phyloP scores from a whole-genome alignment of 352 stramenopile genomes.

The Thalassiosira ordinaria region DNA sequence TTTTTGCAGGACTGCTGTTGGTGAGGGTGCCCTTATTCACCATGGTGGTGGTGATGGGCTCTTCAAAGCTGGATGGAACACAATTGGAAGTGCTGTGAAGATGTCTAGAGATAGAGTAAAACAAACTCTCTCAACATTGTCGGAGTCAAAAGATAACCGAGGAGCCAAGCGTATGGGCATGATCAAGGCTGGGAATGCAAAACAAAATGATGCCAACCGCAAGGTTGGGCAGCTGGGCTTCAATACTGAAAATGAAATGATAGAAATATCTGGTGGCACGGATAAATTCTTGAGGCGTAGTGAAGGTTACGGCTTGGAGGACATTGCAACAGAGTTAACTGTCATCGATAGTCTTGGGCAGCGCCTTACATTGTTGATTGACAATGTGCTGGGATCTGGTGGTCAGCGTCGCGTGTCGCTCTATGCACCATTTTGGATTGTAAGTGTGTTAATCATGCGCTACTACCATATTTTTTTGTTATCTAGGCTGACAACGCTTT shows the following conservation, averaged over 20 bases:
- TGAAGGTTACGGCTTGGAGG: conserved; percentile 63
- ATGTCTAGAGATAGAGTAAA: conserved; percentile 65
- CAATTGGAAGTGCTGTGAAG: conserved; percentile 59
- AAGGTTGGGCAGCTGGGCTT: conserved; percentile 51
- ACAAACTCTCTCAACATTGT: conserved; percentile 58
- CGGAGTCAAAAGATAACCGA: conserved; percentile 59
- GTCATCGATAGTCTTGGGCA: conserved; percentile 89
- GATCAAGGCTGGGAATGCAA: conserved; percentile 28
- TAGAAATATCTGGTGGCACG: conserved; percentile 43
- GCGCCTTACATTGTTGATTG: conserved; percentile 83
- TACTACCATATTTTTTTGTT: background rate
- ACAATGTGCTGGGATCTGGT: conserved; percentile 87
- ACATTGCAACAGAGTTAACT: conserved; percentile 83
- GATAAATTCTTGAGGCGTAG: conserved; percentile 40
- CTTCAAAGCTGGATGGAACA: conserved; percentile 59
- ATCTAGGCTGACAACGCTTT: too few species aligned
- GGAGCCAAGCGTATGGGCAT: conserved; percentile 38
- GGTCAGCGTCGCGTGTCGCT: conserved; percentile 86
- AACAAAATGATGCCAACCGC: conserved; percentile 22
- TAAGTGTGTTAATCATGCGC: conserved; percentile 5
- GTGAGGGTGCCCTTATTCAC: conserved; percentile 85
- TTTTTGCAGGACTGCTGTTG: conserved; percentile 84
- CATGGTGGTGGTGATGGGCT: conserved; percentile 60
- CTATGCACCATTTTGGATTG: conserved; percentile 90
- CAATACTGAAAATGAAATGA: conserved; percentile 53